Evolutionary conservation across 148 eudicot species (phyloP).

Genomic region (Selenicereus undatus): DNA sequence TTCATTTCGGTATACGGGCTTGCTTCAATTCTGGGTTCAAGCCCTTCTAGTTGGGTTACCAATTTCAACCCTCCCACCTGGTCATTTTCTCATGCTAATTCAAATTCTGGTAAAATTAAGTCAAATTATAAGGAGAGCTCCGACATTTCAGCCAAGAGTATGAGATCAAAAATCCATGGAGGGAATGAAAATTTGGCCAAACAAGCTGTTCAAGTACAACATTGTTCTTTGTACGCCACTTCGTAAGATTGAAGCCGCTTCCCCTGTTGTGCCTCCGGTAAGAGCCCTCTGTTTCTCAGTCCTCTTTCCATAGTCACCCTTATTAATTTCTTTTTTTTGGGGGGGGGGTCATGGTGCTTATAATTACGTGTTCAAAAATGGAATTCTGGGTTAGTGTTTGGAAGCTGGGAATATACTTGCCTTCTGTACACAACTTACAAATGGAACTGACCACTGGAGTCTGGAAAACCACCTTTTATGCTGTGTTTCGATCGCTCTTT

Average conservation of each 20-base stretch:
- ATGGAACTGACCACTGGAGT: not conserved
- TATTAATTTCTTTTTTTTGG: too few relatives aligned
- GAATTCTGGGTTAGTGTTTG: constrained; percentile 4
- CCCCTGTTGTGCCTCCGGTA: constrained; percentile 19
- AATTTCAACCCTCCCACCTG: not conserved
- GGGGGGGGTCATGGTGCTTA: not conserved
- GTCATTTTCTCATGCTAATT: not conserved
- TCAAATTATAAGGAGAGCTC: not conserved
- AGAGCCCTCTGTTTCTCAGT: not conserved
- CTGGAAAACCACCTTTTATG: not conserved
- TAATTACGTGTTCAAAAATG: constrained; percentile 15
- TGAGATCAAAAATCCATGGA: constrained; percentile 16
- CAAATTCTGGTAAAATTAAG: not conserved
- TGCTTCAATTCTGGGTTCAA: constrained; percentile 25
- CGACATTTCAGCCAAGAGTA: constrained; percentile 2
- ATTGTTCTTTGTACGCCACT: constrained; percentile 13
- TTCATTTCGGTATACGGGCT: constrained; percentile 37
- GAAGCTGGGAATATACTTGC: constrained; percentile 21
- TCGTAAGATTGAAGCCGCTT: not conserved
- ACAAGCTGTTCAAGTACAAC: constrained; percentile 15
- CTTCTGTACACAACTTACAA: constrained; percentile 17
- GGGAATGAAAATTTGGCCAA: not conserved
- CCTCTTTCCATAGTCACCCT: not conserved
- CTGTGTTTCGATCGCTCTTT: not conserved
- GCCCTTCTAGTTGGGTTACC: constrained; percentile 20